Evolutionary conservation across 345 rosid genomes (phyloP).

Genomic region (Rhodomyrtus tomentosa): DNA sequence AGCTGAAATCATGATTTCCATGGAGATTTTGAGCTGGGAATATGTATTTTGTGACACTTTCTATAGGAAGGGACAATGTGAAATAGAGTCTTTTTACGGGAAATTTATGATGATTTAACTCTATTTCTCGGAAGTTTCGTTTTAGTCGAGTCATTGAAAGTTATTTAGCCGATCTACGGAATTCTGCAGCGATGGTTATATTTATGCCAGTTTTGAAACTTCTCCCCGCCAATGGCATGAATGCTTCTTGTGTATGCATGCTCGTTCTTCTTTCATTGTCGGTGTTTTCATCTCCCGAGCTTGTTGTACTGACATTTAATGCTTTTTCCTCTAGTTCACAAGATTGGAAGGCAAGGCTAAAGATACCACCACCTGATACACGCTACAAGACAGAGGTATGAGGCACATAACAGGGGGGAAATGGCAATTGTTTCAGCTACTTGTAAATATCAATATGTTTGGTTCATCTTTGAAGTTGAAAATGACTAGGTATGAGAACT

Average conservation of each 20-base stretch:
- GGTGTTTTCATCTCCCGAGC: not conserved
- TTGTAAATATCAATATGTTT: not conserved
- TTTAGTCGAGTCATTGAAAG: not conserved
- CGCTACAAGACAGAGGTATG: slow-evolving; percentile 86
- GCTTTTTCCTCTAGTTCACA: slow-evolving; percentile 31
- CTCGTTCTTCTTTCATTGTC: not conserved
- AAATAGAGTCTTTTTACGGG: not conserved
- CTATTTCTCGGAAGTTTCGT: not conserved
- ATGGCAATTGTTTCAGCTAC: not conserved
- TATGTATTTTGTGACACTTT: not conserved
- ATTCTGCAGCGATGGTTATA: not conserved
- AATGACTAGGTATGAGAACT: not conserved
- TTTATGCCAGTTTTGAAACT: not conserved
- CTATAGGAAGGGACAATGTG: not conserved
- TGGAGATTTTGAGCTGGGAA: not conserved
- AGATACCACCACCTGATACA: slow-evolving; percentile 63
- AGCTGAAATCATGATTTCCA: not conserved
- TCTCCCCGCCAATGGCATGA: not conserved
- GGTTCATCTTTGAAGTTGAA: not conserved
- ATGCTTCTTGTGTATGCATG: not conserved
- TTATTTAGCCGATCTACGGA: not conserved
- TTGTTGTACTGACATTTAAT: not conserved
- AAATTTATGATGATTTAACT: not conserved
- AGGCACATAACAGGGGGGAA: not conserved
- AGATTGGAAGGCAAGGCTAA: slow-evolving; percentile 85